Evolutionary conservation across 169 alveolate species (phyloP), one percentile per base, ranked within the genome.

Genomic region (Plasmodium relictum): DNA sequence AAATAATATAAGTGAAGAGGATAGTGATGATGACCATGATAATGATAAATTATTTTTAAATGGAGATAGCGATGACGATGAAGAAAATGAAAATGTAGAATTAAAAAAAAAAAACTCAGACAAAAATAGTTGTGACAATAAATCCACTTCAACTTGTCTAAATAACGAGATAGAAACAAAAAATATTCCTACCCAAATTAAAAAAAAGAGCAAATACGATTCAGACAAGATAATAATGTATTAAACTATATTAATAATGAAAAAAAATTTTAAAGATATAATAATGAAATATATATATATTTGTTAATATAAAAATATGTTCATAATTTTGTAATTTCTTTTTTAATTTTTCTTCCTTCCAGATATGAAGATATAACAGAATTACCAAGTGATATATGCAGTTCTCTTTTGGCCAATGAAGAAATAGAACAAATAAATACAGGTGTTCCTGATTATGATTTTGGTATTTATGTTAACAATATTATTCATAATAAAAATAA

Each of bases 341-440:
- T 7, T 45, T 45, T 44, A 3, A 16, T 58, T 58, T 58, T 58
- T 58, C 16, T 26, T 52, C 39, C 22, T 62, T 39, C 12, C 41
- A 76, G 88, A 37, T 76, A 65, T 37, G 66, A 76, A 20, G 52
- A 76, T 68, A 14, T 26, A 22, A 7, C 10, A 14, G 50, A 76
- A 14, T 76, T 76, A 26, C 54, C 88, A 6, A 18, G 52, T 8
- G 44, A 26, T 14, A 26, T 76, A 14, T 18, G 42, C 16, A n/a
- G 41, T 20, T 18, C 37, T n/a, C 62, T 8, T 22, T 37, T 76
- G 24, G 62, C 76, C 56, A 76, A 76, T 44, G 88, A 76, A 39
- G 88, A 76, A 76, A 76, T 76, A 45, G 88, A 76, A 26, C 78
- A 76, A 45, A 41, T 76, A 52, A 76, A 76, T 41, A 56, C 65